Percentiles rank a stretch among this genome's conserved stretches.
Conservation (phyloP, 75 land plant species). For the Picea sitchensis region DNA sequence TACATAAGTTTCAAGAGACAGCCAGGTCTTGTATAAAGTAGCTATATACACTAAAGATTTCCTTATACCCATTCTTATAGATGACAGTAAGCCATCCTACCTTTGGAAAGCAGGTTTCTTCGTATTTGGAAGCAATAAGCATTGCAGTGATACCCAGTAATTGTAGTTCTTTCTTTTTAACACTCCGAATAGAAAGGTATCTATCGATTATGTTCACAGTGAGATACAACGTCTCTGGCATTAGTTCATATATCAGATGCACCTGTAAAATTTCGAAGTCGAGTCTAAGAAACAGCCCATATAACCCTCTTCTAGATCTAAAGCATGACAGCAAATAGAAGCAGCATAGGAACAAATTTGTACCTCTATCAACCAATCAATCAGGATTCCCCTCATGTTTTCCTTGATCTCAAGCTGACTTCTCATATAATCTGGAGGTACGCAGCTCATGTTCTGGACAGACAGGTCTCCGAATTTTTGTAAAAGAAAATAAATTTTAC, state of each 20-base stretch:
- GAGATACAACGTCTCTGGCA: slow-evolving; percentile 83
- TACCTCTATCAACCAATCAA: too few relatives aligned
- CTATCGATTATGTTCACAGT: slow-evolving; percentile 70
- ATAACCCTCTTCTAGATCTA: background rate
- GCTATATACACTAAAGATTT: background rate
- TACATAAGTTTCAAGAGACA: slow-evolving; percentile 37
- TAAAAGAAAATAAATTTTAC: too few relatives aligned
- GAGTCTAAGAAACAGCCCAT: background rate
- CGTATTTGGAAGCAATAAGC: slow-evolving; percentile 84
- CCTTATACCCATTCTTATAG: background rate
- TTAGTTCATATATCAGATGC: slow-evolving; percentile 69
- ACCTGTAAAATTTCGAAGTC: slow-evolving; percentile 24
- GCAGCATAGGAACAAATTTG: too few relatives aligned
- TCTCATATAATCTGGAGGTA: too few relatives aligned
- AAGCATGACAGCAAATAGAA: background rate
- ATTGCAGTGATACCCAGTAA: slow-evolving; percentile 75
- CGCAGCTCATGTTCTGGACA: too few relatives aligned
- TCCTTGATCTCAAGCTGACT: too few relatives aligned
- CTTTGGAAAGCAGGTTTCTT: slow-evolving; percentile 87
- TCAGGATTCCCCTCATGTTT: too few relatives aligned
- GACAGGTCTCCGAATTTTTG: too few relatives aligned
- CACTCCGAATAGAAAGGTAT: slow-evolving; percentile 46
- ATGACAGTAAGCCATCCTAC: slow-evolving; percentile 26
- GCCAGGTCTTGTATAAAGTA: slow-evolving; percentile 16
- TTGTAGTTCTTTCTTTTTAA: slow-evolving; percentile 62